A percentile compares a stretch with the other conserved stretches of the same genome.
Conservation (phyloP, 495 filamentous ascomycete genomes). For the Aspergillus hancockii region DNA sequence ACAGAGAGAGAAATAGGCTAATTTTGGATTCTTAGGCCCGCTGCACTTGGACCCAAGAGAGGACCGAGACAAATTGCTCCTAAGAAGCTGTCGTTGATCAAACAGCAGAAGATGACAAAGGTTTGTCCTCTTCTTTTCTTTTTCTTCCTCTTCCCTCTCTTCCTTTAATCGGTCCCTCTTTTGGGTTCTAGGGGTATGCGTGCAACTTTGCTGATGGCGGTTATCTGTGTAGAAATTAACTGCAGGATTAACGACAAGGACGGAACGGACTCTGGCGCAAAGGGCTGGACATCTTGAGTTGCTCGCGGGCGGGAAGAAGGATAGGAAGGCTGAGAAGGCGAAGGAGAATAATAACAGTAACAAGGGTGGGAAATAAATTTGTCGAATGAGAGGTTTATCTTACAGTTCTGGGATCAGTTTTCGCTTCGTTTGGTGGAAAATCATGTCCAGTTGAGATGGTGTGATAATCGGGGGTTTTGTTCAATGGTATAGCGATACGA, state of each 20-base stretch:
- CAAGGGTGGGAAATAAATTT: conserved; percentile 7
- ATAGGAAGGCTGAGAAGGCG: conserved; percentile 35
- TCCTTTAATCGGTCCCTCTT: neutral
- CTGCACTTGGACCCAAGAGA: conserved; percentile 46
- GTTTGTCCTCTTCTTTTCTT: conserved; percentile 32
- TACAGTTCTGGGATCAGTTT: too few relatives aligned
- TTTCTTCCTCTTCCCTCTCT: neutral
- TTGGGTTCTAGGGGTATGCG: conserved; percentile 5
- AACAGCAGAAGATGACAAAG: conserved; percentile 63
- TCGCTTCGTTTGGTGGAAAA: too few relatives aligned
- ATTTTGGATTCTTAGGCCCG: conserved; percentile 14
- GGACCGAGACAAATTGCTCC: conserved; percentile 66
- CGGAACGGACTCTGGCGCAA: conserved; percentile 65
- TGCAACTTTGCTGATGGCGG: neutral
- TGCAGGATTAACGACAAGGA: conserved; percentile 61
- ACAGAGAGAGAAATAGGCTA: neutral
- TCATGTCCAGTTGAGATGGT: too few relatives aligned
- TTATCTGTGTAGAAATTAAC: conserved; percentile 57
- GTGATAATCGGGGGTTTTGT: neutral
- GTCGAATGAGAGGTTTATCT: too few relatives aligned
- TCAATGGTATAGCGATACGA: neutral
- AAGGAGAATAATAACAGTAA: conserved; percentile 23
- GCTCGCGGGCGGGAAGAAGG: conserved; percentile 65
- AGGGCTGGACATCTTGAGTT: conserved; percentile 76
- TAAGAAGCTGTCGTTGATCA: conserved; percentile 62